Conservation (phyloP, 2,329 filamentous ascomycete genomes). For the Aspergillus sp. region DNA sequence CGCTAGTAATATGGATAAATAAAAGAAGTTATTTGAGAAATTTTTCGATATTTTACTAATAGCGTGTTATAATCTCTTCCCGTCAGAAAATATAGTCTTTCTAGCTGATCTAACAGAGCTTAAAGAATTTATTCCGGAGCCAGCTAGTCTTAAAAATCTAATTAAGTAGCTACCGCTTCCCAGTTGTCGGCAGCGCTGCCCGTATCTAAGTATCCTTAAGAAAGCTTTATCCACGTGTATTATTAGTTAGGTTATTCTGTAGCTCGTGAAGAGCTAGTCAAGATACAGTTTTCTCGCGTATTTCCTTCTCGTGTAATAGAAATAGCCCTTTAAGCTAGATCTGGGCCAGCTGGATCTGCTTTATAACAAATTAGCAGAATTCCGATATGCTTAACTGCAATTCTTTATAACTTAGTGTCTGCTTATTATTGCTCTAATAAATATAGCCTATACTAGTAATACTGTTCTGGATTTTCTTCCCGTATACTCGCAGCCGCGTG, state of each 20-base stretch:
- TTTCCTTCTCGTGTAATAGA: slow-evolving; percentile 1
- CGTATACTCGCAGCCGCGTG: not conserved
- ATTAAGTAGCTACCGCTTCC: no score
- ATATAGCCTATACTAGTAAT: slow-evolving; percentile 6
- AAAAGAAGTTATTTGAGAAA: no score
- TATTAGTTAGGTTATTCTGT: not conserved
- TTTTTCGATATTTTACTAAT: no score
- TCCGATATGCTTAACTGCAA: not conserved
- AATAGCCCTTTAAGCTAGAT: not conserved
- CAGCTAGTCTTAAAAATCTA: no score
- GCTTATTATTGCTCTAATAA: slow-evolving; percentile 6
- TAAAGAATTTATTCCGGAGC: no score
- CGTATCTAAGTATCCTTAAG: not conserved
- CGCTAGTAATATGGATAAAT: no score
- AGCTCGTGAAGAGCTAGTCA: not conserved
- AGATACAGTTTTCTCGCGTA: not conserved
- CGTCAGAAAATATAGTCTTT: no score
- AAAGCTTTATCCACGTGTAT: not conserved
- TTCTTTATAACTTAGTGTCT: slow-evolving; percentile 5
- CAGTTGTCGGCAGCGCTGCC: no score
- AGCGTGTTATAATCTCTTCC: no score
- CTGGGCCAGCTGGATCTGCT: not conserved
- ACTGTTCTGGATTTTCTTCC: no score
- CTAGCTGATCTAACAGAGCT: no score
- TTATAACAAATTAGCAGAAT: not conserved